A percentile compares a stretch with the other conserved stretches of the same genome.
phyloP scores from a whole-genome alignment of 2,329 filamentous ascomycete genomes.

The Xylariaceae sp. region DNA sequence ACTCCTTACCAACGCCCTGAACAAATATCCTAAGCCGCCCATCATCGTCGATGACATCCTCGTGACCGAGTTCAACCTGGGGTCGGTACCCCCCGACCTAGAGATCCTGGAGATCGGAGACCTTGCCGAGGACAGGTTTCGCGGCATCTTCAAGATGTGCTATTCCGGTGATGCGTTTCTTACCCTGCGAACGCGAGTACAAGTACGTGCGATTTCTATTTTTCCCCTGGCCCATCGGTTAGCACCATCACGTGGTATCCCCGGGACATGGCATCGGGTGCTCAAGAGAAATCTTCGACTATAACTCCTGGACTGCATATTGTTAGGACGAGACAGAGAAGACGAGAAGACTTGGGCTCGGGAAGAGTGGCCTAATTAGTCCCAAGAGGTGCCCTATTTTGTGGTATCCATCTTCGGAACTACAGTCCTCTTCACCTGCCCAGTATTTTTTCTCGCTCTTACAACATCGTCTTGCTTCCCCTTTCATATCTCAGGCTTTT shows the following conservation, averaged over 20 bases:
- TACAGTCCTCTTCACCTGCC: too few relatives aligned
- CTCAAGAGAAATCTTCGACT: not conserved
- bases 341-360: not conserved
- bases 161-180: constrained; percentile 94
- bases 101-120: constrained; percentile 98
- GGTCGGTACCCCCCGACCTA: constrained; percentile 86
- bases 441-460: not conserved
- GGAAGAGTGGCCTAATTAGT: not conserved
- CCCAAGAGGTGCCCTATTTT: constrained; percentile 5
- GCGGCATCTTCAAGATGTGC: constrained; percentile 99
- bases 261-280: not conserved
- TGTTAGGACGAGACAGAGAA: not conserved
- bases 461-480: constrained; percentile 1
- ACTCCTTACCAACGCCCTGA: constrained; percentile 88
- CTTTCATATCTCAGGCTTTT: not conserved
- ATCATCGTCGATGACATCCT: constrained; percentile 99
- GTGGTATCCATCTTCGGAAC: too few relatives aligned
- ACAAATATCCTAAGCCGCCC: constrained; percentile 95
- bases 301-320: too few relatives aligned
- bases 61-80: constrained; percentile 95
- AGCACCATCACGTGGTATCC: not conserved
- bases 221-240: constrained; percentile 3
- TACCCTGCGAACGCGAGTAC: constrained; percentile 91
- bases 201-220: constrained; percentile 51
- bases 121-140: constrained; percentile 90